phyloP scores from a whole-genome alignment of 805 yeast genomes.

The Wickerhamomyces tratensis region DNA sequence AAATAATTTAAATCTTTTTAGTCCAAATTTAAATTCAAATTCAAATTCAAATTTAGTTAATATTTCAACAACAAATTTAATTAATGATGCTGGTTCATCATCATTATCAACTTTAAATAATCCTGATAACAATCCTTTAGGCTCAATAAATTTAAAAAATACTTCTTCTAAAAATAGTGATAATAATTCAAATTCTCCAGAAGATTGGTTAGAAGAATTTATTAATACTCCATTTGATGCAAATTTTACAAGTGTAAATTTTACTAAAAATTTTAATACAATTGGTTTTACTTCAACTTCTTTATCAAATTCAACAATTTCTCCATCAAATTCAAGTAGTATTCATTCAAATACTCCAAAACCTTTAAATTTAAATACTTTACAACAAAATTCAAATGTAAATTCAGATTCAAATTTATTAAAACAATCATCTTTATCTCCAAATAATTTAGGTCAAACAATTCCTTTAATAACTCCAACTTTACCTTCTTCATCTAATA shows the following conservation, averaged over 20 bases:
- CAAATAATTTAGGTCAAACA: neutral
- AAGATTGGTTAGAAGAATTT: slow-evolving; percentile 65
- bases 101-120: slow-evolving; percentile 1
- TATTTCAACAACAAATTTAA: neutral
- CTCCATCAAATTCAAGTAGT: slow-evolving; percentile 9
- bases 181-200: slow-evolving; percentile 21
- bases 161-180: neutral
- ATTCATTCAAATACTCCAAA: neutral
- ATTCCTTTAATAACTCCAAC: neutral
- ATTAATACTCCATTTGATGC: slow-evolving; percentile 57
- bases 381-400: too few species aligned
- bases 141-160: neutral
- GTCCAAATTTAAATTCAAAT: neutral
- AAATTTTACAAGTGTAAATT: slow-evolving; percentile 35
- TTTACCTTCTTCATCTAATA: neutral
- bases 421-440: too few species aligned
- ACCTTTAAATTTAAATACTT: too few species aligned
- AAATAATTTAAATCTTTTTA: slow-evolving; percentile 16
- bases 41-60: neutral
- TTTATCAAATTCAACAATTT: slow-evolving; percentile 7
- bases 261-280: slow-evolving; percentile 33
- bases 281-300: slow-evolving; percentile 38
- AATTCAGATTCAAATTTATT: too few species aligned
- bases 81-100: slow-evolving; percentile 1
- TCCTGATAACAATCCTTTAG: neutral